A percentile compares a stretch with the other conserved stretches of the same genome.
These are phyloP conservation scores for Scalesia atractyloides DNA, from an alignment of 129 eudicot species.

Conservation along the genomic window DNA sequence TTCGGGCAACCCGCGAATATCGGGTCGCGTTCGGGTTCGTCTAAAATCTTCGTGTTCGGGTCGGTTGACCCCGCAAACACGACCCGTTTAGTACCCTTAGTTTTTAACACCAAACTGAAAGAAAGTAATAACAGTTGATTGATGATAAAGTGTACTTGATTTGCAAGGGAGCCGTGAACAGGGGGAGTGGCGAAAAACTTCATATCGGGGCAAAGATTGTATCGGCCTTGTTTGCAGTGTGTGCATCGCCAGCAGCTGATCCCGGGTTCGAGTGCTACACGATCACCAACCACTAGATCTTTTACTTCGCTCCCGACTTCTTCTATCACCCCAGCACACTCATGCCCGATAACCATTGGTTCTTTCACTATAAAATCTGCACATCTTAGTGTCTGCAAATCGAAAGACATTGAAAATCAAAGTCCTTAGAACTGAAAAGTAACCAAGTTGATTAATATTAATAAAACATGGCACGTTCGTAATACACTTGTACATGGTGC, in stretches of 20 bases:
- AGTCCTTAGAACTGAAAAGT: not conserved
- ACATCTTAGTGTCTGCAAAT: constrained; percentile 50
- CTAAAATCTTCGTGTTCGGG: too few relatives aligned
- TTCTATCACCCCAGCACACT: constrained; percentile 73
- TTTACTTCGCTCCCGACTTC: constrained; percentile 64
- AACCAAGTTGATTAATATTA: constrained; percentile 1
- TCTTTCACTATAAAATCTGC: constrained; percentile 71
- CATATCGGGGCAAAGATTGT: constrained; percentile 78
- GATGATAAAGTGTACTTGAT: constrained; percentile 38
- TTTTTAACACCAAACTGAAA: not conserved
- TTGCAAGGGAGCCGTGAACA: constrained; percentile 67
- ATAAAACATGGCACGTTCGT: too few relatives aligned
- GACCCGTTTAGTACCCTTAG: too few relatives aligned
- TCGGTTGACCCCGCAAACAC: too few relatives aligned
- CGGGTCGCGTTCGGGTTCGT: too few relatives aligned
- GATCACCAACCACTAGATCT: constrained; percentile 52
- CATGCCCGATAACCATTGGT: constrained; percentile 78
- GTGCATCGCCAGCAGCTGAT: constrained; percentile 65
- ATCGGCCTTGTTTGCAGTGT: constrained; percentile 62
- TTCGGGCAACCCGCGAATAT: too few relatives aligned
- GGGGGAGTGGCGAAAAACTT: constrained; percentile 78
- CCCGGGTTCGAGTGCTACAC: constrained; percentile 75
- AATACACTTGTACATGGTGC: too few relatives aligned
- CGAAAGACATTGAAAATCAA: not conserved
- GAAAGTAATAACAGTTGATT: not conserved